Evolutionary conservation across 768 basidiomycete genomes (phyloP).

Genomic region (Dentipellis fragilis): DNA sequence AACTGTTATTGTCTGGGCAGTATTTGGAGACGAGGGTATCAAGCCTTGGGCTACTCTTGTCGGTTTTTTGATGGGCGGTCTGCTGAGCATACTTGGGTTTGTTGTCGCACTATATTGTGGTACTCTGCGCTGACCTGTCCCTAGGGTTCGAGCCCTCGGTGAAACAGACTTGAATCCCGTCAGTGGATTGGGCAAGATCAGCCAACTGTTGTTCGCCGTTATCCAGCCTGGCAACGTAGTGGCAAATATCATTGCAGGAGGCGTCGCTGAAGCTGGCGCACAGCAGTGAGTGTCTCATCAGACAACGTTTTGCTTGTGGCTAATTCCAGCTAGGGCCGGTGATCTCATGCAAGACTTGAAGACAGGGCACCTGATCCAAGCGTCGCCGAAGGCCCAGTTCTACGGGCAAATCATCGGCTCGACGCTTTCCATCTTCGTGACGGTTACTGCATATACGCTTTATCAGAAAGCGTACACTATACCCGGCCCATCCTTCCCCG

Average conservation of each 20-base stretch:
- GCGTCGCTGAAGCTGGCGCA: constrained; percentile 93
- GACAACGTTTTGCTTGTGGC: neutral
- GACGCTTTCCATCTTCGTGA: constrained; percentile 78
- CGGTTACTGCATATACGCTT: constrained; percentile 76
- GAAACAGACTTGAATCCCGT: constrained; percentile 94
- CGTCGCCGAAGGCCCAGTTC: constrained; percentile 90
- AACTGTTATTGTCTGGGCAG: constrained; percentile 72
- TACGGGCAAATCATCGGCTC: constrained; percentile 91
- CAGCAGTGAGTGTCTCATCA: constrained; percentile 51
- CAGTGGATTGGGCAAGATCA: constrained; percentile 89
- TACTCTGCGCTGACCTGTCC: neutral
- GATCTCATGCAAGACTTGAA: constrained; percentile 99
- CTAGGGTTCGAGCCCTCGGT: constrained; percentile 83
- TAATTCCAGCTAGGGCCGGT: constrained; percentile 53
- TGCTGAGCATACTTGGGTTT: constrained; percentile 83
- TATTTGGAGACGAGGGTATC: constrained; percentile 89
- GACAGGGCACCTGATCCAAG: constrained; percentile 86
- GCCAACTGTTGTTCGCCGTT: constrained; percentile 89
- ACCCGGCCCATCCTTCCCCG: constrained; percentile 91
- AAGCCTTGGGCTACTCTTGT: constrained; percentile 90
- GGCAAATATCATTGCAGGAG: constrained; percentile 96
- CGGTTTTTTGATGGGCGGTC: constrained; percentile 72
- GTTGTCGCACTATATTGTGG: constrained; percentile 17
- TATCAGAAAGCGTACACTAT: constrained; percentile 84
- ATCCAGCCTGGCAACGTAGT: constrained; percentile 91